These are phyloP conservation scores for Ophiocordyceps camponoti-leonardi DNA, from an alignment of 2,329 filamentous ascomycete species.

Conservation along the genomic window DNA sequence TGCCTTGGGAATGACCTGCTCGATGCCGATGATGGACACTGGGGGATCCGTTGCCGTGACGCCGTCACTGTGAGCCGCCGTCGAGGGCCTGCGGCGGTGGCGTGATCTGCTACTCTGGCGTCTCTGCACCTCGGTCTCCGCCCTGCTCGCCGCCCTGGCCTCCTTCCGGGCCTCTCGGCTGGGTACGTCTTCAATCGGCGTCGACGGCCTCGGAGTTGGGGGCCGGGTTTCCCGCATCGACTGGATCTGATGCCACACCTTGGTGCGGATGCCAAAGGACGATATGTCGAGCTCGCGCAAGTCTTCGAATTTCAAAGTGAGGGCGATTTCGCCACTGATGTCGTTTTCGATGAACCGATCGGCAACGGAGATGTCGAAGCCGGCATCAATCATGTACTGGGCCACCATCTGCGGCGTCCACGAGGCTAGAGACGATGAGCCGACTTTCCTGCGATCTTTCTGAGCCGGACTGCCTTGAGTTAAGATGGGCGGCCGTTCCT, in stretches of 20 bases:
- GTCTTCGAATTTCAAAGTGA: slow-evolving; percentile 85
- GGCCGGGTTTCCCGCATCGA: slow-evolving; percentile 40
- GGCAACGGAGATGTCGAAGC: slow-evolving; percentile 59
- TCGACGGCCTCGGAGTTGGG: slow-evolving; percentile 33
- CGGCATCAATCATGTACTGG: slow-evolving; percentile 71
- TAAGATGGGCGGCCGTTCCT: slow-evolving; percentile 8
- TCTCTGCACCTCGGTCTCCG: slow-evolving; percentile 15
- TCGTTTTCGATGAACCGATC: slow-evolving; percentile 84
- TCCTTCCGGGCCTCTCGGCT: slow-evolving; percentile 32
- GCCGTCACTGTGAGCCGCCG: slow-evolving; percentile 38
- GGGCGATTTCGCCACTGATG: slow-evolving; percentile 72
- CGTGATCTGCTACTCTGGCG: slow-evolving; percentile 23
- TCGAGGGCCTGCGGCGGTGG: slow-evolving; percentile 19
- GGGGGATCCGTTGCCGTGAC: slow-evolving; percentile 71
- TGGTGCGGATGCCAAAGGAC: slow-evolving; percentile 67
- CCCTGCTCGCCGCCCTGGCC: slow-evolving; percentile 23
- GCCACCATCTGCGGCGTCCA: slow-evolving; percentile 68
- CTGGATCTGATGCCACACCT: slow-evolving; percentile 67
- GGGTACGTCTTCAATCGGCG: slow-evolving; percentile 43
- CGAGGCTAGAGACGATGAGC: slow-evolving; percentile 38
- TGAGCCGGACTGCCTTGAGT: slow-evolving; percentile 34
- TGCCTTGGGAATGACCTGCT: slow-evolving; percentile 70
- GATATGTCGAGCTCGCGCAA: slow-evolving; percentile 64
- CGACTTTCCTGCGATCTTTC: slow-evolving; percentile 38
- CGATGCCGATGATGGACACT: slow-evolving; percentile 81